Base-by-base conservation (phyloP, 1,139 yeast species). In the Kazachstania sp. region DNA sequence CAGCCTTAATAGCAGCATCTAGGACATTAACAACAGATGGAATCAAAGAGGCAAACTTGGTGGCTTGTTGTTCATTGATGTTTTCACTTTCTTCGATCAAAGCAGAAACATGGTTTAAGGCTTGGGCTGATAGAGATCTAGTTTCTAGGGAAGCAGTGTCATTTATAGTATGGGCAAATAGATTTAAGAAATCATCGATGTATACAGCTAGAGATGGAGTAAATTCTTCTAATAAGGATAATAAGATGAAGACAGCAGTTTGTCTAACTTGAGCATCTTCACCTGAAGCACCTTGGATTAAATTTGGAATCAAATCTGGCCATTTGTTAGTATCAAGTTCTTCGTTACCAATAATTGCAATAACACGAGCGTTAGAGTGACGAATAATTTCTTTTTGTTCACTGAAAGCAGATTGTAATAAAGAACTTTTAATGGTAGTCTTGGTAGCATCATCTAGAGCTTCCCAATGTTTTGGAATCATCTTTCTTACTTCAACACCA, bases 401-500 rank as follows among this genome's bases (percentile, higher is more conserved):
- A 45, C 74, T 72, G 67, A 88, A 81, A 40, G 95, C 81, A 54
- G 80, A 75, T 54, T 77, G 75, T 58, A 92, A 74, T 59, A 90
- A 68, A 26, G 92, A 74, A 39, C 73, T 71, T 64, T 86, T 82
- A 63, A 92, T 81, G 49, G 74, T 73, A 40, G 75, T 71, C 67
- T 81, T 80, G 49, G 78, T 63, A 8, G 73, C 58, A 26, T 68
- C 77, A 57, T 81, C 83, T 45, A 79, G 64, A 30, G 65, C 56
- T 37, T 73, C 78, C 98, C 98, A 92, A 62, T 80, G 81, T 54
- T 75, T 73, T 46, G 75, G 62, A 44, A 87, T 80, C 63, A 85
- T 77, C 68, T 94, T 92, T 70, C 96, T 81, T 40, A 90, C 90
- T 70, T 92, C 98, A 51, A 92, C 96, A 52, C 97, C 95, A 18